Percentiles rank a stretch among this genome's conserved stretches.
Evolutionary conservation across 2,329 filamentous ascomycete genomes (phyloP).

Genomic region (Fonsecaea nubica): DNA sequence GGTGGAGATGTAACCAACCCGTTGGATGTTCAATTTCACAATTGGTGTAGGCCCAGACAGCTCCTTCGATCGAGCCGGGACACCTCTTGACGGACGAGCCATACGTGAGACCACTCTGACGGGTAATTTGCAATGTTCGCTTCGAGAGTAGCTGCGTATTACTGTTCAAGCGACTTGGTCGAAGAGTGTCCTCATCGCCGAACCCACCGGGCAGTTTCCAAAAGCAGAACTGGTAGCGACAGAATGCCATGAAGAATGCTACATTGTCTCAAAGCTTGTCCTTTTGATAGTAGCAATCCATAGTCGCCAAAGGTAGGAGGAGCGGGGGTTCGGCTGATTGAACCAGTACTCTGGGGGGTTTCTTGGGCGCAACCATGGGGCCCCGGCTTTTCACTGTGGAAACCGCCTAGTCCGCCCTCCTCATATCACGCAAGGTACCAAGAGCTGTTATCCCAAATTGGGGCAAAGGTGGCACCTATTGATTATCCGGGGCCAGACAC

Average conservation of each 20-base stretch:
- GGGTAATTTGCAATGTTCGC: background rate
- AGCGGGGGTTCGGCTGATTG: slow-evolving; percentile 1
- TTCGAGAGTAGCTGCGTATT: background rate
- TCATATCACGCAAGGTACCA: background rate
- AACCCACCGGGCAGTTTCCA: slow-evolving; percentile 1
- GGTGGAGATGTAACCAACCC: too few species aligned
- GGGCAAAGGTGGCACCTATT: background rate
- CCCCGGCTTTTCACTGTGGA: background rate
- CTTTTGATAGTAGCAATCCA: background rate
- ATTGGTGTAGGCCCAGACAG: background rate
- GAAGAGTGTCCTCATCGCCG: background rate
- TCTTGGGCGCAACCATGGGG: background rate
- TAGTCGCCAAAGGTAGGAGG: background rate
- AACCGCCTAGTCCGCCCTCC: background rate
- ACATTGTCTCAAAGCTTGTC: background rate
- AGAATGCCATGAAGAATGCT: background rate
- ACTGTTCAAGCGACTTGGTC: background rate
- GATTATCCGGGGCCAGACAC: background rate
- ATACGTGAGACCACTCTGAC: background rate
- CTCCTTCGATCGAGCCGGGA: background rate
- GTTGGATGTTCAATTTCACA: too few species aligned
- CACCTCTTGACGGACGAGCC: background rate
- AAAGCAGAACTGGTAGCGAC: background rate
- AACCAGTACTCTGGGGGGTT: background rate
- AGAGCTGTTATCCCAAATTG: background rate